These are phyloP conservation scores for Fusarium proliferatum DNA, from an alignment of 2,329 filamentous ascomycete genomes.

Conservation along the genomic window DNA sequence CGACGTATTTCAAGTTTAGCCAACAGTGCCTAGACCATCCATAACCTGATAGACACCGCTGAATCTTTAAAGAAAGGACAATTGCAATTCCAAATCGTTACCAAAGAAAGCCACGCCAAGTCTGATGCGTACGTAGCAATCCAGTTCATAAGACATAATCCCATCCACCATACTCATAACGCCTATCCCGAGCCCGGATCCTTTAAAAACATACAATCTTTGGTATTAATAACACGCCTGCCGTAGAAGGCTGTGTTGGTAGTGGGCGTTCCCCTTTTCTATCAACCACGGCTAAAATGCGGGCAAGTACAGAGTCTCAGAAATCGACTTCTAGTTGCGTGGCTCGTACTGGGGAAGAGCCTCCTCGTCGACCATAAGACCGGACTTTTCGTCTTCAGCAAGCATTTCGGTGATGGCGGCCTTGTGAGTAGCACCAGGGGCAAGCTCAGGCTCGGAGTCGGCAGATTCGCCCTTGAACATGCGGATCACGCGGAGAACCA, in stretches of 20 bases:
- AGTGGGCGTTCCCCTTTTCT: background rate
- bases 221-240: conserved; percentile 32
- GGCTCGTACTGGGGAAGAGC: conserved; percentile 45
- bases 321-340: conserved; percentile 31
- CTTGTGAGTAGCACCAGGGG: conserved; percentile 44
- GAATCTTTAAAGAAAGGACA: conserved; percentile 30
- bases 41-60: conserved; percentile 1
- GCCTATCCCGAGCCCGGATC: conserved; percentile 18
- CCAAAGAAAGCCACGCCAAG: conserved; percentile 1
- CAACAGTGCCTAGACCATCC: conserved; percentile 13
- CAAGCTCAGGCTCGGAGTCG: conserved; percentile 18
- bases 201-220: conserved; percentile 28
- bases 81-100: conserved; percentile 16
- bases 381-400: conserved; percentile 61
- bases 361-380: conserved; percentile 58
- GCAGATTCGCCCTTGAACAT: conserved; percentile 50
- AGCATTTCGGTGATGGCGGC: conserved; percentile 50
- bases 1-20: background rate
- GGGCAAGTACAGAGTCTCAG: background rate
- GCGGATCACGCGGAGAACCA: conserved; percentile 70
- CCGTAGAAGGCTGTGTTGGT: conserved; percentile 4
- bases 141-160: conserved; percentile 30
- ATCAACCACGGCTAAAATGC: background rate
- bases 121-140: conserved; percentile 4
- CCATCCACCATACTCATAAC: conserved; percentile 28